These are phyloP conservation scores for Pythium folliculosum DNA, from an alignment of 352 stramenopile species.

Conservation along the genomic window DNA sequence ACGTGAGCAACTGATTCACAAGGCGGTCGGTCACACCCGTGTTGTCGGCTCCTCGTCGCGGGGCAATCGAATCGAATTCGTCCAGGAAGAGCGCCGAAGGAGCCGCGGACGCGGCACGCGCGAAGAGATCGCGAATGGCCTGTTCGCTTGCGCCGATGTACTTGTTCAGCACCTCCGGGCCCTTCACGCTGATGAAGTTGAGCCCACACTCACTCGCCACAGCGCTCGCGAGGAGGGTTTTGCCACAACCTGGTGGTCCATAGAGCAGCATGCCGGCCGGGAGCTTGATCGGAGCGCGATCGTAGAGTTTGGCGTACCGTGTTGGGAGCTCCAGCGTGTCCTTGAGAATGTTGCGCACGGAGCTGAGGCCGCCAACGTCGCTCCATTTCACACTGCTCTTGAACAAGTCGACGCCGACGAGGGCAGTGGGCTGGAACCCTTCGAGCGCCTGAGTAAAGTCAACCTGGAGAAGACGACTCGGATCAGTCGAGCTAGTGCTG, in stretches of 20 bases:
- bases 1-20: slow-evolving; percentile 98
- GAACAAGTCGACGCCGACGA: slow-evolving; percentile 82
- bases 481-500: neutral
- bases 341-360: slow-evolving; percentile 84
- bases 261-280: slow-evolving; percentile 88
- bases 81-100: slow-evolving; percentile 85
- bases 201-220: slow-evolving; percentile 86
- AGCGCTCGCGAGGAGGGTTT: slow-evolving; percentile 86
- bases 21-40: slow-evolving; percentile 96
- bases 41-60: slow-evolving; percentile 91
- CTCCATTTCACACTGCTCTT: slow-evolving; percentile 87
- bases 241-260: slow-evolving; percentile 90
- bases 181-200: slow-evolving; percentile 92
- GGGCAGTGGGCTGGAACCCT: slow-evolving; percentile 78
- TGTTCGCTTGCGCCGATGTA: slow-evolving; percentile 91
- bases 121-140: slow-evolving; percentile 87
- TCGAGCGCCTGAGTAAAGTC: slow-evolving; percentile 79
- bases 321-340: slow-evolving; percentile 89
- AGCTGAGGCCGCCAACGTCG: slow-evolving; percentile 82
- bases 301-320: slow-evolving; percentile 77
- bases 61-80: slow-evolving; percentile 96
- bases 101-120: slow-evolving; percentile 66
- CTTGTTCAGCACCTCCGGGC: slow-evolving; percentile 89
- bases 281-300: slow-evolving; percentile 80
- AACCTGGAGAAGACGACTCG: slow-evolving; percentile 37